Evolutionary conservation across 2,329 filamentous ascomycete genomes (phyloP), one percentile per base, ranked within the genome.

Genomic region (Nigrograna mackinnonii): DNA sequence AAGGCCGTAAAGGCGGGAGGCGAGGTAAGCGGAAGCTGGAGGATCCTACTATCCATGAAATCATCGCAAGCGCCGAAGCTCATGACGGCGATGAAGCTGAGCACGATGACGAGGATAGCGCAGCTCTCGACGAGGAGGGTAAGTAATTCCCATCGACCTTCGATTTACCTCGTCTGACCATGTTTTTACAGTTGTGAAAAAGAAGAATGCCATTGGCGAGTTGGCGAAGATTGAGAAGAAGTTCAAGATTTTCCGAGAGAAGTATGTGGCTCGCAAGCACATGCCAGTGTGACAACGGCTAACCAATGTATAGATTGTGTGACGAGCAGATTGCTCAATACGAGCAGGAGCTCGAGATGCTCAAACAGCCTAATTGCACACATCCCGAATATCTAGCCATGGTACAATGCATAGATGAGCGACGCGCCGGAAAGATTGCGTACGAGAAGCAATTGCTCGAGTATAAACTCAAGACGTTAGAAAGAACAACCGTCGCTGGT

Each of bases 361-460:
- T 87, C 35, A 75, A 73, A 36, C 75, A 79, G 42, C 71, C 79
- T 1, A 75, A 79, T 37, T 80, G 79, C 39, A 86, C 83, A n/a
- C 94, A 99, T 64, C 89, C 90, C 24, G 92, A 96, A 66, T 92
- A 91, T 54, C 77, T 96, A 24, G 88, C 89, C 31, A 95, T 96
- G 84, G 85, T 95, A 66, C 84, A 89, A 64, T 91, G 87, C 62
- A 81, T 99, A 41, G 84, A 95, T 69, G 85, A 87, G 45, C 84
- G 92, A 60, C 81, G 88, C 50, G 84, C 91, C 45, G 86, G 90
- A 58, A 95, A 90, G 69, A 75, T 95, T 38, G 82, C 84, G 49
- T 81, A 89, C 54, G 88, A 92, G 57, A 80, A 87, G 39, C 84
- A 82, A 18, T 81, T 94, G 52, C 80, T 87, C 51, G 80, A 85